These are phyloP conservation scores for Dendrobium catenatum DNA, from an alignment of 106 monocot species.

Conservation along the genomic window DNA sequence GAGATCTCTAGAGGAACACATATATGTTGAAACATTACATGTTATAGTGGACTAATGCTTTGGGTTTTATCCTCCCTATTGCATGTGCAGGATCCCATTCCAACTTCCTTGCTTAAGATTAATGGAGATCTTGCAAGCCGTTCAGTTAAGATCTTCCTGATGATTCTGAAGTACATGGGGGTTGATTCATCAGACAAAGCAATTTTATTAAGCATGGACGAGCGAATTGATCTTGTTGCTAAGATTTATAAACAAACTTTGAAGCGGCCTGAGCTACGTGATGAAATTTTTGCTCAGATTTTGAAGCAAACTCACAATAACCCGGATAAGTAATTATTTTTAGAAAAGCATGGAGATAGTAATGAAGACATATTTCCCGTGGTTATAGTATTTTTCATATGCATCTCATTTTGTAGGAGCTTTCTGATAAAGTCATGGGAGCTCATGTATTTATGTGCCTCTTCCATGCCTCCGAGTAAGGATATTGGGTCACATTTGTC, in stretches of 20 bases:
- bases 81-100: constrained; percentile 79
- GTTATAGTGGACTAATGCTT: not conserved
- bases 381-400: constrained; percentile 3
- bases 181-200: constrained; percentile 73
- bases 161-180: constrained; percentile 88
- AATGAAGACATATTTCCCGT: not conserved
- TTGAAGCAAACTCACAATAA: constrained; percentile 98
- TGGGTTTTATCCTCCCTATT: not conserved
- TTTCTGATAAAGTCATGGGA: constrained; percentile 86
- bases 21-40: not conserved
- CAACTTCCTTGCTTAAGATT: constrained; percentile 90
- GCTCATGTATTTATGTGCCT: constrained; percentile 89
- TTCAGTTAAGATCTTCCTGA: constrained; percentile 75
- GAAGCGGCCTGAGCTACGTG: constrained; percentile 84
- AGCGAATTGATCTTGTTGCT: constrained; percentile 73
- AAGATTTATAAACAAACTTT: constrained; percentile 88
- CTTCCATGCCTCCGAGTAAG: constrained; percentile 95
- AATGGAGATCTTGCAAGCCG: constrained; percentile 74
- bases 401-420: constrained; percentile 26
- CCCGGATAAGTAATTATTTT: constrained; percentile 56
- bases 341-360: not conserved
- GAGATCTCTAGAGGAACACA: not conserved
- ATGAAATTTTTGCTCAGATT: constrained; percentile 87
- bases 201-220: constrained; percentile 51
- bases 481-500: constrained; percentile 87